These are phyloP conservation scores for Aspergillus texensis DNA, from an alignment of 2,329 filamentous ascomycete genomes.

Conservation along the genomic window DNA sequence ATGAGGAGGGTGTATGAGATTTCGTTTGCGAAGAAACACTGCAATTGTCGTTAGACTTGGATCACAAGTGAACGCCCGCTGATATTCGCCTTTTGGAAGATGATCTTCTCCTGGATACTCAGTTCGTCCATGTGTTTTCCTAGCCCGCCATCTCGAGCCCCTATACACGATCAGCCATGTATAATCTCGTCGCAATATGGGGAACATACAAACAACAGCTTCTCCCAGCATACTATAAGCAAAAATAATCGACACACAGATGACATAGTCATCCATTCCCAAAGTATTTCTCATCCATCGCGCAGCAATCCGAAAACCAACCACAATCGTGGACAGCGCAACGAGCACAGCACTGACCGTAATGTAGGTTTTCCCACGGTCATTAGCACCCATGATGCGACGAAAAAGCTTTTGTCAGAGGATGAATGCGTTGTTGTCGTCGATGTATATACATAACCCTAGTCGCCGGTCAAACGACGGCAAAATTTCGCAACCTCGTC, in stretches of 20 bases:
- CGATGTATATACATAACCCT: not conserved
- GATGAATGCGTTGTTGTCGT: not conserved
- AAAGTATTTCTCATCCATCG: constrained; percentile 1
- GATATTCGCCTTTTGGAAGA: not conserved
- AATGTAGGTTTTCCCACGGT: not conserved
- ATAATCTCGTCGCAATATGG: not conserved
- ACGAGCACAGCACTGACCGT: not conserved
- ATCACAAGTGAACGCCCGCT: not conserved
- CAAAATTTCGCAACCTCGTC: not conserved
- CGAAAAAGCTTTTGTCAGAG: not conserved
- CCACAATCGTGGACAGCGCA: not conserved
- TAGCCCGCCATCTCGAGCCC: constrained; percentile 1
- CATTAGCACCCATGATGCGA: not conserved
- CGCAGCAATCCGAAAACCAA: not conserved
- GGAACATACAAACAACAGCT: not conserved
- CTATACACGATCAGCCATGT: not conserved
- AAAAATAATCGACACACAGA: constrained; percentile 4
- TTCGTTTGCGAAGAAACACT: constrained; percentile 10
- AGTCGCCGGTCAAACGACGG: not conserved
- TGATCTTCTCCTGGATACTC: not conserved
- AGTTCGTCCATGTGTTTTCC: constrained; percentile 5
- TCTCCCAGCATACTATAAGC: constrained; percentile 3
- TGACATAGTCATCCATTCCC: constrained; percentile 5
- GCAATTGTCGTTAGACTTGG: not conserved
- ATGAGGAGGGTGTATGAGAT: constrained; percentile 4